Conservation (phyloP, 164 flowering plant species). For the Paratinospora sagittata region DNA sequence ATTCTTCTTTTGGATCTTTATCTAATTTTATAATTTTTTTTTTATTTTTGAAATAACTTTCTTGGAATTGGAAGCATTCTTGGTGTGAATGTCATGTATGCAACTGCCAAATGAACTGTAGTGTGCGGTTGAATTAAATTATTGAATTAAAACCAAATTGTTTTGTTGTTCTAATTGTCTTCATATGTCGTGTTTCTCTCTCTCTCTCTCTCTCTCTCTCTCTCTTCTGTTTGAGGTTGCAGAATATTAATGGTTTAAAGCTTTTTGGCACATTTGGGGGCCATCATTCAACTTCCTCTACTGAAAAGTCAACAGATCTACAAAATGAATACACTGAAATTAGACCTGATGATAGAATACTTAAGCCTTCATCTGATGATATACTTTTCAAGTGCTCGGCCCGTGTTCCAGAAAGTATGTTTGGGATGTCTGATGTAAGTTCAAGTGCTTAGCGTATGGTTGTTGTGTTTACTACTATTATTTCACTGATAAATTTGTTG, state of each 20-base stretch:
- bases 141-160: background rate
- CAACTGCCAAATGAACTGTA: background rate
- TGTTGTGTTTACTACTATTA: background rate
- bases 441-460: background rate
- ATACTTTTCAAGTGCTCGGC: slow-evolving; percentile 2
- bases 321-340: slow-evolving; percentile 12
- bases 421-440: slow-evolving; percentile 16
- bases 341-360: slow-evolving; percentile 14
- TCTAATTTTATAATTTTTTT: background rate
- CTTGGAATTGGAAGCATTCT: background rate
- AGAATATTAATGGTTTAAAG: slow-evolving; percentile 11
- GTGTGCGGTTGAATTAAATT: background rate
- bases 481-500: background rate
- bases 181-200: background rate
- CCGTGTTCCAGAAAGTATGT: slow-evolving; percentile 7
- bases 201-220: too few species aligned
- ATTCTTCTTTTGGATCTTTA: background rate
- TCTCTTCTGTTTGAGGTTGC: slow-evolving; percentile 3
- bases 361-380: slow-evolving; percentile 6
- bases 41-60: slow-evolving; percentile 1
- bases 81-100: background rate
- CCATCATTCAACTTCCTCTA: background rate
- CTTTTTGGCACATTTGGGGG: slow-evolving; percentile 6
- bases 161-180: background rate
- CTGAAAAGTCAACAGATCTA: slow-evolving; percentile 7